These are phyloP conservation scores for Blakeslea trispora DNA, from an alignment of 371 early-diverging fungal genomes.

Conservation along the genomic window DNA sequence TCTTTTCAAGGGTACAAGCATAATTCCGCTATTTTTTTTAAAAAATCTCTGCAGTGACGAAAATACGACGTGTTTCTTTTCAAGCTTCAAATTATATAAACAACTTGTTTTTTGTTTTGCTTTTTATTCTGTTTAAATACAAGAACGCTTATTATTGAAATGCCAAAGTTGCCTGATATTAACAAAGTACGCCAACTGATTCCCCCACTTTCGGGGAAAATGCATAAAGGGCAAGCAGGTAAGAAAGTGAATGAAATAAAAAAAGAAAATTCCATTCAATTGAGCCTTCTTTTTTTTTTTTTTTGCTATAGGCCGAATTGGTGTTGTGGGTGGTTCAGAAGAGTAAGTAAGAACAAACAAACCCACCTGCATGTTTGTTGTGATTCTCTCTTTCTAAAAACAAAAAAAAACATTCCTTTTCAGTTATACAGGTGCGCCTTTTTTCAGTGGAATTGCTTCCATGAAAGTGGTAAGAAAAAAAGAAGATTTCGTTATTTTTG, in stretches of 20 bases:
- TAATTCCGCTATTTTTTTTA: not conserved
- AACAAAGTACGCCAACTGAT: conserved; percentile 61
- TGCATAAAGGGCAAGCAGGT: conserved; percentile 92
- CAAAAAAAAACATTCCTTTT: conserved; percentile 1
- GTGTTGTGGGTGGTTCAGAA: conserved; percentile 77
- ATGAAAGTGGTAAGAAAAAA: conserved; percentile 67
- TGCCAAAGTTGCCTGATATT: conserved; percentile 43
- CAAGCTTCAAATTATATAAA: not conserved
- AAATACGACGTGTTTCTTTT: conserved; percentile 4
- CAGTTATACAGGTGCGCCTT: conserved; percentile 94
- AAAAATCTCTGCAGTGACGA: not conserved
- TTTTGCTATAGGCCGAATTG: conserved; percentile 57
- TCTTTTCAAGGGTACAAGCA: not conserved
- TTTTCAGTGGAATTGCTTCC: conserved; percentile 81
- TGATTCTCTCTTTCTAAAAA: not conserved
- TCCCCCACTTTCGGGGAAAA: conserved; percentile 65
- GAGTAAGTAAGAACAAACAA: conserved; percentile 50
- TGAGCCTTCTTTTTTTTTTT: not conserved
- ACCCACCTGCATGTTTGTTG: conserved; percentile 1
- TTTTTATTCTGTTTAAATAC: not conserved
- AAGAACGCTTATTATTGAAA: conserved; percentile 21
- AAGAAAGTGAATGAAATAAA: conserved; percentile 3
- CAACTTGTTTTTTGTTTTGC: not conserved
- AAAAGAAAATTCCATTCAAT: not conserved
- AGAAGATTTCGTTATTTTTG: not conserved